phyloP scores from a whole-genome alignment of 164 flowering plant genomes.

The Macadamia integrifolia region DNA sequence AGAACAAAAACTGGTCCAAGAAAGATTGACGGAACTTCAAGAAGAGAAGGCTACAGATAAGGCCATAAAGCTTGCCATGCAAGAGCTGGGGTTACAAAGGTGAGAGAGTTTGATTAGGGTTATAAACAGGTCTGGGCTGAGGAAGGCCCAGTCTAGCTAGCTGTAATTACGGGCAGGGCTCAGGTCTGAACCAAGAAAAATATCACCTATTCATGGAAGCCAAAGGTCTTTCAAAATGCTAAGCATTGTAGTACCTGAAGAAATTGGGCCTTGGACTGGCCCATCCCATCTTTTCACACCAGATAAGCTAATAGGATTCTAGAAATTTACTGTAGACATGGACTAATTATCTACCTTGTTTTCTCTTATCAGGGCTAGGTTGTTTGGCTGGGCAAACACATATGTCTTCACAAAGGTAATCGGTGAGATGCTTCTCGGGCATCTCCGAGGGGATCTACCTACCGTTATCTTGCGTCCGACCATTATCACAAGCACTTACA shows the following conservation, averaged over 20 bases:
- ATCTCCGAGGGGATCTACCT: conserved; percentile 22
- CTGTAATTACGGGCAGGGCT: no score
- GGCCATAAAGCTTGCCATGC: background rate
- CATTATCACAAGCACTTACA: conserved; percentile 30
- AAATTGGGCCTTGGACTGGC: no score
- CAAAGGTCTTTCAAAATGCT: no score
- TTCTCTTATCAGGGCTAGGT: conserved; percentile 24
- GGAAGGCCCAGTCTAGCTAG: no score
- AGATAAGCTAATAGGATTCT: no score
- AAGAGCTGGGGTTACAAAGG: background rate
- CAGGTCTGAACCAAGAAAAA: no score
- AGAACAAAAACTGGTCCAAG: background rate
- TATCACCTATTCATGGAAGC: no score
- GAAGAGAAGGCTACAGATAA: background rate
- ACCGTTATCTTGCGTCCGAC: conserved; percentile 30
- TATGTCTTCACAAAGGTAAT: conserved; percentile 40
- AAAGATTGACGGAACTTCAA: background rate
- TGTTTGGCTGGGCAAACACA: conserved; percentile 45
- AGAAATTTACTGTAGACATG: no score
- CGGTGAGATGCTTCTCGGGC: conserved; percentile 40
- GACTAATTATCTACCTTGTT: no score
- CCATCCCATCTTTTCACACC: no score
- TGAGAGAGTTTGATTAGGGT: background rate
- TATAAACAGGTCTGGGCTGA: no score
- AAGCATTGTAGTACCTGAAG: no score